Evolutionary conservation across 2,329 filamentous ascomycete species (phyloP).

Genomic region (Colletotrichum theobromicola): DNA sequence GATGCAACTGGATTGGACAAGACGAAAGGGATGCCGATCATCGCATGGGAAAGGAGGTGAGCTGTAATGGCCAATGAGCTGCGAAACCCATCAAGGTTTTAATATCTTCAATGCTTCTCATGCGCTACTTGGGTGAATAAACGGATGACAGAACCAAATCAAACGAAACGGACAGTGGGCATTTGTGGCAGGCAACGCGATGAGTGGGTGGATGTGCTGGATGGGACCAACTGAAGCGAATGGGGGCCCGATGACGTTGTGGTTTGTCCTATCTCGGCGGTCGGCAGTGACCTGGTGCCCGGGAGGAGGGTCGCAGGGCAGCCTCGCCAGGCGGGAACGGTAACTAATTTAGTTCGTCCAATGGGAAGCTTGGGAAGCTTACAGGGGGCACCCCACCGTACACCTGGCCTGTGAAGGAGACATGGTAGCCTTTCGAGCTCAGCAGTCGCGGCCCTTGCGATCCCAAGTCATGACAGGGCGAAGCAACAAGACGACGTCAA

Average conservation of each 20-base stretch:
- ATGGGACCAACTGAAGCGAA: not conserved
- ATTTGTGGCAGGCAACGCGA: not conserved
- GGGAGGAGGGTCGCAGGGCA: not conserved
- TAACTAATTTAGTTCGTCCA: slow-evolving; percentile 8
- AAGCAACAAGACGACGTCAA: not conserved
- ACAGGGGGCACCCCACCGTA: slow-evolving; percentile 11
- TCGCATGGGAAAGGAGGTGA: not conserved
- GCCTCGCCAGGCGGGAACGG: slow-evolving; percentile 17
- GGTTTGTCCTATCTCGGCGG: not conserved
- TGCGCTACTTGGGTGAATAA: not conserved
- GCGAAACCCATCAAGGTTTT: not conserved
- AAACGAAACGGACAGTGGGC: not conserved
- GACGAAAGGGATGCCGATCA: not conserved
- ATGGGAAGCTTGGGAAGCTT: slow-evolving; percentile 19
- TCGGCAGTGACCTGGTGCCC: not conserved
- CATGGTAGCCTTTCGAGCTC: slow-evolving; percentile 22
- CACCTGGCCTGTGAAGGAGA: slow-evolving; percentile 15
- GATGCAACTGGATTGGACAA: not conserved
- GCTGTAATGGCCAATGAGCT: not conserved
- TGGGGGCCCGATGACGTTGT: slow-evolving; percentile 12
- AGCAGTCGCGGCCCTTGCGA: not conserved
- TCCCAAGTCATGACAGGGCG: slow-evolving; percentile 21
- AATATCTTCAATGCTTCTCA: not conserved
- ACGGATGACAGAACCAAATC: not conserved
- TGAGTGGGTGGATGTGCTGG: not conserved